Percentiles rank a stretch among this genome's conserved stretches.
Evolutionary conservation across 1,139 yeast genomes (phyloP).

Genomic region (Meyerozyma guilliermondii): DNA sequence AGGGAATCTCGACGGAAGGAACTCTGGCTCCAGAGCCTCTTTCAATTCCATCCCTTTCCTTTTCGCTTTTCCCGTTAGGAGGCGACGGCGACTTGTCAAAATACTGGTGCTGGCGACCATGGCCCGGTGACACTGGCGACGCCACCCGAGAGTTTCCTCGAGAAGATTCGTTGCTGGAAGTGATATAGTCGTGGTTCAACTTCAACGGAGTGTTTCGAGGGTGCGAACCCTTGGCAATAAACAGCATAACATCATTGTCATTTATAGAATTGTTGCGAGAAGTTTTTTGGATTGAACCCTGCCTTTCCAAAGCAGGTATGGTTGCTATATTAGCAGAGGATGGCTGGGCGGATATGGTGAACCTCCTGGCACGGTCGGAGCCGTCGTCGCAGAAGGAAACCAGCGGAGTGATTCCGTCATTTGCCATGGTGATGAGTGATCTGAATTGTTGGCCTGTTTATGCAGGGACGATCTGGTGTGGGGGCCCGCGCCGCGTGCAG

Average conservation of each 20-base stretch:
- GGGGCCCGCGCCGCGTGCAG: not conserved
- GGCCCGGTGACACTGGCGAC: conserved; percentile 7
- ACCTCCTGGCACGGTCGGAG: conserved; percentile 37
- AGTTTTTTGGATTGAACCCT: not conserved
- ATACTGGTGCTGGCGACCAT: not conserved
- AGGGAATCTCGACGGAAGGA: conserved; percentile 5
- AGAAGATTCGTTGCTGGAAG: conserved; percentile 8
- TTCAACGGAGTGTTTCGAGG: conserved; percentile 4
- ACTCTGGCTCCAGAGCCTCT: no score
- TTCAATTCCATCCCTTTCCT: not conserved
- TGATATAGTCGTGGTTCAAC: conserved; percentile 5
- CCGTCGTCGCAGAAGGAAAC: conserved; percentile 40
- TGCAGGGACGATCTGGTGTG: not conserved
- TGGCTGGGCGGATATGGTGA: conserved; percentile 45
- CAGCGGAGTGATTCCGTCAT: conserved; percentile 10
- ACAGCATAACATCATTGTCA: conserved; percentile 10
- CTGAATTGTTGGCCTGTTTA: not conserved
- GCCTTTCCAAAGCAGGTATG: not conserved
- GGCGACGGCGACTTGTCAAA: conserved; percentile 8
- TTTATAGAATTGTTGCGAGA: conserved; percentile 7
- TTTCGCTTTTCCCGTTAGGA: conserved; percentile 7
- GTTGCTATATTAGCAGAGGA: conserved; percentile 15
- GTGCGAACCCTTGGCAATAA: conserved; percentile 7
- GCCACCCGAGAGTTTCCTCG: conserved; percentile 6
- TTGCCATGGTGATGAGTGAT: not conserved